Conservation (phyloP, 2,329 filamentous ascomycete species). For the Aschersonia sp. region DNA sequence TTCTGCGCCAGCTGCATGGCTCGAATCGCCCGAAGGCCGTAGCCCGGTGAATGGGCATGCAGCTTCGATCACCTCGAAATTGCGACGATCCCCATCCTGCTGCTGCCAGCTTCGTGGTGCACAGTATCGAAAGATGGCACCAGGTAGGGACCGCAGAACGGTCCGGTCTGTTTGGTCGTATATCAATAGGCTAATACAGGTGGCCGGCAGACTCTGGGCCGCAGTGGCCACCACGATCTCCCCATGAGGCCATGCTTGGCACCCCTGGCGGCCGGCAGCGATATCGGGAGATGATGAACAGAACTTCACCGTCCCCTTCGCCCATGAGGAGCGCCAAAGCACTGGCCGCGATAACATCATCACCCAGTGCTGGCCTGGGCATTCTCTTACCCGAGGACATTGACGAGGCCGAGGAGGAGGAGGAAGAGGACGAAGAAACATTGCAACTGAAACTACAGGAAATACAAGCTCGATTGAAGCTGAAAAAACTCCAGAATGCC, state of each 20-base stretch:
- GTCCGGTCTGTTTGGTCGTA: too few relatives aligned
- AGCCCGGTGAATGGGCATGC: constrained; percentile 5
- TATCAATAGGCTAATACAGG: too few relatives aligned
- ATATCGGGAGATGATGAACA: constrained; percentile 52
- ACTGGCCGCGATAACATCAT: constrained; percentile 2
- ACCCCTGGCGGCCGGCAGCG: constrained; percentile 69
- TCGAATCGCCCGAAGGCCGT: constrained; percentile 1
- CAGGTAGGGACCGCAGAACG: too few relatives aligned
- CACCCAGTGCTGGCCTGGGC: constrained; percentile 13
- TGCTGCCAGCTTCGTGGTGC: too few relatives aligned
- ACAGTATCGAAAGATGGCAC: too few relatives aligned
- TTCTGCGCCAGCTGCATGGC: background rate
- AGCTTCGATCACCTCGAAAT: background rate
- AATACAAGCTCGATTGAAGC: constrained; percentile 73
- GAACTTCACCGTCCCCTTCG: constrained; percentile 53
- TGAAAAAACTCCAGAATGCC: constrained; percentile 69
- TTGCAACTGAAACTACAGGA: constrained; percentile 73
- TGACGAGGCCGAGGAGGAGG: constrained; percentile 28
- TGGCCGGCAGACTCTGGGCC: constrained; percentile 23
- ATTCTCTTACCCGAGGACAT: constrained; percentile 16
- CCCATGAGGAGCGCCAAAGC: constrained; percentile 23
- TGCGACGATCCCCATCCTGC: background rate
- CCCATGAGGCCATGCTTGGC: constrained; percentile 46
- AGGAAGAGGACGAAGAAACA: constrained; percentile 79
- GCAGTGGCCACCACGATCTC: constrained; percentile 54